Conservation (phyloP, 441 rosid species). For the Brassica hybrid region DNA sequence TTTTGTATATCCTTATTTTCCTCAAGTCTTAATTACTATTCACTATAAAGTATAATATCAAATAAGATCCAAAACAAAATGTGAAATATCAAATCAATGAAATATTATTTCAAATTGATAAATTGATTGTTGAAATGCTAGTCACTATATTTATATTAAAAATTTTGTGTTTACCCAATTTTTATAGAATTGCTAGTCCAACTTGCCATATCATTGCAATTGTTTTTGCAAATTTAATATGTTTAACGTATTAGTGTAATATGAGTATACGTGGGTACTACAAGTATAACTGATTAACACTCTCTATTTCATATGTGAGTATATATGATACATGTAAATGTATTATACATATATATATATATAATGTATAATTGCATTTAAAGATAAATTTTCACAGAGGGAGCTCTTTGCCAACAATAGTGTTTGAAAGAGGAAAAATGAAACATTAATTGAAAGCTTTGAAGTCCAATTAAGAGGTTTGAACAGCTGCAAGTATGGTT, state of each 20-base stretch:
- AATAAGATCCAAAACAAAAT: background rate
- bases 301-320: background rate
- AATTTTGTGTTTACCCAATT: background rate
- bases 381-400: background rate
- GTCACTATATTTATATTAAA: background rate
- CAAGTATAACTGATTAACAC: background rate
- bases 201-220: background rate
- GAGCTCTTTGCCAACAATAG: background rate
- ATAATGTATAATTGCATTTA: background rate
- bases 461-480: slow-evolving; percentile 22
- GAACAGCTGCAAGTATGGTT: slow-evolving; percentile 21
- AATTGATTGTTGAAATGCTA: background rate
- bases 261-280: background rate
- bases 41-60: background rate
- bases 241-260: background rate
- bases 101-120: background rate
- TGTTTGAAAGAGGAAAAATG: slow-evolving; percentile 3
- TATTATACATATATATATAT: too few relatives aligned
- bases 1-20: background rate
- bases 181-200: background rate
- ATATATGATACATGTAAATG: background rate
- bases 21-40: background rate
- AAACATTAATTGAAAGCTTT: background rate
- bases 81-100: background rate
- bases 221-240: background rate